phyloP scores from a whole-genome alignment of 352 stramenopile species.

The Phytophthora tentaculata region DNA sequence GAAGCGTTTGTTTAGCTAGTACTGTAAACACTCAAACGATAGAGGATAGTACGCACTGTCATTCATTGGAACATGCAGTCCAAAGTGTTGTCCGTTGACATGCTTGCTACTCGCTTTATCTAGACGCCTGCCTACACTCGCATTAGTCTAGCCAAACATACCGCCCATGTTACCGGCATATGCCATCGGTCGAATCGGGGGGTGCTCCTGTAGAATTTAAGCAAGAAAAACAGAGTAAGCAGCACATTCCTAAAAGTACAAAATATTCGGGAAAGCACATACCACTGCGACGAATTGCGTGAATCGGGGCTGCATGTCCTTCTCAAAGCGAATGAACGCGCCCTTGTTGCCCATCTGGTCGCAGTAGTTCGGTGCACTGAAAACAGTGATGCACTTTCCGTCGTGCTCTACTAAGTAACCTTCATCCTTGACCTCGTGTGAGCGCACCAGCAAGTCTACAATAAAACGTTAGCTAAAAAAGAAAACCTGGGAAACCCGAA shows the following conservation, averaged over 20 bases:
- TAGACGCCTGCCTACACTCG: slow-evolving; percentile 28
- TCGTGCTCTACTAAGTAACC: slow-evolving; percentile 99
- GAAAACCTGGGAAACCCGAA: too few relatives aligned
- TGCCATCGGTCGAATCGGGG: slow-evolving; percentile 88
- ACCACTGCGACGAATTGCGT: slow-evolving; percentile 95
- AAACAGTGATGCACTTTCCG: slow-evolving; percentile 99
- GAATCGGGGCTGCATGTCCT: slow-evolving; percentile 95
- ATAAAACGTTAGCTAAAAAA: too few relatives aligned
- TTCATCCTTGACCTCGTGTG: slow-evolving; percentile 99
- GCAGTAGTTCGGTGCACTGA: slow-evolving; percentile 99
- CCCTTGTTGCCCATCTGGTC: slow-evolving; percentile 99
- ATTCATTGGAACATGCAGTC: slow-evolving; percentile 37
- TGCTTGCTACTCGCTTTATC: slow-evolving; percentile 35
- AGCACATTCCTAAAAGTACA: not conserved
- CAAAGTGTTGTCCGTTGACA: too few relatives aligned
- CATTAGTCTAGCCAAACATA: slow-evolving; percentile 80
- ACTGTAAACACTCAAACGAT: slow-evolving; percentile 8
- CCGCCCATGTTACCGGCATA: slow-evolving; percentile 92
- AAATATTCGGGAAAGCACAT: slow-evolving; percentile 29
- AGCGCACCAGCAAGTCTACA: slow-evolving; percentile 95
- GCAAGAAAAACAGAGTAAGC: not conserved
- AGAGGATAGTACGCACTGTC: slow-evolving; percentile 25
- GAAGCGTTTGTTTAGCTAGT: slow-evolving; percentile 37
- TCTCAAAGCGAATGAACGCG: slow-evolving; percentile 98
- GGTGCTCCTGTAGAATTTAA: slow-evolving; percentile 67